Base-by-base conservation (phyloP, 208 protist species). In the Leishmania lainsoni region DNA sequence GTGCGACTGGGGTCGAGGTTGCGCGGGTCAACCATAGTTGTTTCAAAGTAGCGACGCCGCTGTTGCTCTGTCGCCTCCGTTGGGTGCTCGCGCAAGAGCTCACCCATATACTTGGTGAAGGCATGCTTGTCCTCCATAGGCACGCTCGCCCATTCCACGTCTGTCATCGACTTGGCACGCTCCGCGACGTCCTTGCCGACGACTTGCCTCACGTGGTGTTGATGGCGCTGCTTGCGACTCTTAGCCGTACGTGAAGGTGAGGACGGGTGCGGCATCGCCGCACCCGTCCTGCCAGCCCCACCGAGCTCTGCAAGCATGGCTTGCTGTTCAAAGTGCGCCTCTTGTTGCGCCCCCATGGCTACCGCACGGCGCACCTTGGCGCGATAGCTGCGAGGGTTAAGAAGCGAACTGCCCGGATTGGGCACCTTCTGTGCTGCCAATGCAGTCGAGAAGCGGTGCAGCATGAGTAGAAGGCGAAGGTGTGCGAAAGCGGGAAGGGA, bases 31-130 rank as follows among this genome's bases (percentile, higher is more conserved):
- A 82, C 80, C 90, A 94, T 91, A 65, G 91, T 97, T 39, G 92
- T 95, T 83, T 97, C 93, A 74, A 95, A 97, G 83, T 95, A 97
- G 73, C 93, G 88, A 20, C 93, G 90, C 9, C 93, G 90, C 83
- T 97, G 93, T 86, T 97, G 93, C 87, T 97, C 92, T 6, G 92
- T 93, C 12, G 87, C 92, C 77, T 92, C 86, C 3, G 92, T 93
- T 8, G 93, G 93, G 32, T 85, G 85, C 74, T 93, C 89, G 20
- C 81, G 83, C 74, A 97, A 83, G 63, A 90, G 49, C 66, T 83
- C 59, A 66, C 81, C 75, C 87, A 95, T 94, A 87, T 94, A 94
- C 81, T 94, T 87, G 0, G 89, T 87, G 85, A 97, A 97, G 71
- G 91, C 87, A 75, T 95, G 92, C 59, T 95, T 95, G 63, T 95